Conservation (phyloP, 495 filamentous ascomycete genomes). For the Aspergillus panamensis region DNA sequence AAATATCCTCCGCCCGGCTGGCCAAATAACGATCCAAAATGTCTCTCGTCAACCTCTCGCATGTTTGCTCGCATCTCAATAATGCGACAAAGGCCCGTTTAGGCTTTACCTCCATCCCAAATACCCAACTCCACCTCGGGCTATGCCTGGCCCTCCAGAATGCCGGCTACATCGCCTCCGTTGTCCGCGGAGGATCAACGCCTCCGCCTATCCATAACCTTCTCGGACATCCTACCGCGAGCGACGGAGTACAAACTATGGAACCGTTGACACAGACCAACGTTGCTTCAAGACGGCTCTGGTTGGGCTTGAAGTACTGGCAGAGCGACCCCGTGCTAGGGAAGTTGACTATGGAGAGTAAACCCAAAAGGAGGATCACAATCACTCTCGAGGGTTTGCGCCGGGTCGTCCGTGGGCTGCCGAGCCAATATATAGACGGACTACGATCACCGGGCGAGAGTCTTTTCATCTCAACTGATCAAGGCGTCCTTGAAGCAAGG, state of each 20-base stretch:
- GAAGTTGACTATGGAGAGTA: conserved; percentile 65
- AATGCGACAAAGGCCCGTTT: conserved; percentile 86
- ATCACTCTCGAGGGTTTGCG: conserved; percentile 59
- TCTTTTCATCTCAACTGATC: conserved; percentile 74
- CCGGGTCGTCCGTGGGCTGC: conserved; percentile 61
- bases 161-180: conserved; percentile 74
- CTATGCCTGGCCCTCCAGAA: conserved; percentile 76
- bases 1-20: conserved; percentile 15
- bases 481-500: conserved; percentile 77
- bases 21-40: conserved; percentile 47
- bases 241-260: conserved; percentile 31
- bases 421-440: conserved; percentile 62
- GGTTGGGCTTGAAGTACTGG: conserved; percentile 94
- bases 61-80: conserved; percentile 90
- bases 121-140: conserved; percentile 73
- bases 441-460: conserved; percentile 77
- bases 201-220: conserved; percentile 58
- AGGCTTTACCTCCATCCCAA: conserved; percentile 80
- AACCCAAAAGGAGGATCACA: conserved; percentile 69
- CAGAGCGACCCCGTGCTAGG: conserved; percentile 79
- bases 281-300: conserved; percentile 71
- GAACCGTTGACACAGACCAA: conserved; percentile 74
- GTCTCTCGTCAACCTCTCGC: conserved; percentile 77
- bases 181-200: conserved; percentile 69
- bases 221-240: conserved; percentile 42